Conservation (phyloP, 108 stramenopile genomes). For the Stephanodiscus minutulus region DNA sequence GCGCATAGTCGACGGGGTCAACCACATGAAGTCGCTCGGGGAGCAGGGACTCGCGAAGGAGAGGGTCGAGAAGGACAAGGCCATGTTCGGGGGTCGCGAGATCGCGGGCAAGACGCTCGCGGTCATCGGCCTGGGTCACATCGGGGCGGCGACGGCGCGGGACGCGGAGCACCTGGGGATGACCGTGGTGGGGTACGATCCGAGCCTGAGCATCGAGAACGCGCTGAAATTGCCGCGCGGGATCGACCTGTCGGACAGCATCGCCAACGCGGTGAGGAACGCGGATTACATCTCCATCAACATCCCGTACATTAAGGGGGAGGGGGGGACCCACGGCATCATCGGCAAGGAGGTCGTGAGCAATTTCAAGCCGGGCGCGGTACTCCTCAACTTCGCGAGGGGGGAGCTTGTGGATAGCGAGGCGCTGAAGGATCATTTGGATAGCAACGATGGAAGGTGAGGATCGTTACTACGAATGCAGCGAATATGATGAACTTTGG, state of each 20-base stretch:
- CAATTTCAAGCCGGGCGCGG: conserved; percentile 82
- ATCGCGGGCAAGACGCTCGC: conserved; percentile 92
- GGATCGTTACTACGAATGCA: conserved; percentile 2
- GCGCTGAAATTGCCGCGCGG: conserved; percentile 79
- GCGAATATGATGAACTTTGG: background rate
- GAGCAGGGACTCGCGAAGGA: conserved; percentile 81
- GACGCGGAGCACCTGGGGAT: conserved; percentile 89
- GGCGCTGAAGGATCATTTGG: conserved; percentile 87
- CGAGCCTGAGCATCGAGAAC: conserved; percentile 86
- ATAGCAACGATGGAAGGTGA: conserved; percentile 68
- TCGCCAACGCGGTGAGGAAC: conserved; percentile 71
- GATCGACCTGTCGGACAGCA: conserved; percentile 68
- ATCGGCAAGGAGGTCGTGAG: conserved; percentile 76
- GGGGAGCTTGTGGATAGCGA: conserved; percentile 93
- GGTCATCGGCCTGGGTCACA: conserved; percentile 93
- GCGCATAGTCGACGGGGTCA: conserved; percentile 85
- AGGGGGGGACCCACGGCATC: conserved; percentile 89
- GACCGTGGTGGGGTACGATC: conserved; percentile 92
- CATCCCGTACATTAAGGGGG: conserved; percentile 94
- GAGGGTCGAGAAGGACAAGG: conserved; percentile 92
- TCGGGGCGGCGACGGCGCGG: conserved; percentile 91
- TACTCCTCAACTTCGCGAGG: conserved; percentile 94
- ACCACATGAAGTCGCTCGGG: conserved; percentile 85
- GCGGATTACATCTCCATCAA: conserved; percentile 95
- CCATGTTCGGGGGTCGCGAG: conserved; percentile 93